Conservation (phyloP, 2,329 filamentous ascomycete species). For the Neopestalotiopsis clavispora region DNA sequence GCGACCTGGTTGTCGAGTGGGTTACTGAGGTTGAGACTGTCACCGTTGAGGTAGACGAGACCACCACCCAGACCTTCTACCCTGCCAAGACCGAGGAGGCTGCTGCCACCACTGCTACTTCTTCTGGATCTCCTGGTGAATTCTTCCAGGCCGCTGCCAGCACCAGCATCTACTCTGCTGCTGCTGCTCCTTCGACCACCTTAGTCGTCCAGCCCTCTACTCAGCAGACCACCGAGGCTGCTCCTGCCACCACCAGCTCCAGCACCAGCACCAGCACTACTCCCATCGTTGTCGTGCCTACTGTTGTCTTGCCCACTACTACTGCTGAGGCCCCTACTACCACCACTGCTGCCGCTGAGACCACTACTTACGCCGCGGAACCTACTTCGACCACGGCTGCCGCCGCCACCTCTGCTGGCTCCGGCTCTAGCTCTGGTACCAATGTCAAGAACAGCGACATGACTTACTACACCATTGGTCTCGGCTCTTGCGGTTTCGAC, state of each 20-base stretch:
- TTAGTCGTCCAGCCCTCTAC: conserved; percentile 2
- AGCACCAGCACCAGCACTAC: conserved; percentile 21
- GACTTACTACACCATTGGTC: conserved; percentile 75
- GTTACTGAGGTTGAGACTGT: conserved; percentile 56
- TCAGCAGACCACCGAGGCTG: conserved; percentile 2
- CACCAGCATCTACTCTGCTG: conserved; percentile 20
- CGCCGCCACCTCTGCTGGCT: conserved; percentile 27
- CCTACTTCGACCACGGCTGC: conserved; percentile 25
- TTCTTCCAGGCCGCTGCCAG: conserved; percentile 39
- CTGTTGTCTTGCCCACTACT: conserved; percentile 1
- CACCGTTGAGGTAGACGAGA: conserved; percentile 55
- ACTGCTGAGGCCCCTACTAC: conserved; percentile 5
- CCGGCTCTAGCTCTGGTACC: conserved; percentile 30
- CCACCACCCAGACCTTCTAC: conserved; percentile 50
- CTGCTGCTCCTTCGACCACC: conserved; percentile 27
- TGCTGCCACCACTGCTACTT: conserved; percentile 21
- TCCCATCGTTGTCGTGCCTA: conserved; percentile 7
- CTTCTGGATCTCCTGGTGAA: conserved; percentile 29
- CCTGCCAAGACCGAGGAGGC: conserved; percentile 34
- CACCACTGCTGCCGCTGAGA: conserved; percentile 4
- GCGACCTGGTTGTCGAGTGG: conserved; percentile 50
- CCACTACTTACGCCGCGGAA: conserved; percentile 15
- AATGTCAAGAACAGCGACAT: conserved; percentile 61
- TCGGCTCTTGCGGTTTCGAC: conserved; percentile 71
- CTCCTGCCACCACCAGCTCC: conserved; percentile 21